Evolutionary conservation across 2,329 filamentous ascomycete species (phyloP).

Genomic region (Hypoxylon sp.): DNA sequence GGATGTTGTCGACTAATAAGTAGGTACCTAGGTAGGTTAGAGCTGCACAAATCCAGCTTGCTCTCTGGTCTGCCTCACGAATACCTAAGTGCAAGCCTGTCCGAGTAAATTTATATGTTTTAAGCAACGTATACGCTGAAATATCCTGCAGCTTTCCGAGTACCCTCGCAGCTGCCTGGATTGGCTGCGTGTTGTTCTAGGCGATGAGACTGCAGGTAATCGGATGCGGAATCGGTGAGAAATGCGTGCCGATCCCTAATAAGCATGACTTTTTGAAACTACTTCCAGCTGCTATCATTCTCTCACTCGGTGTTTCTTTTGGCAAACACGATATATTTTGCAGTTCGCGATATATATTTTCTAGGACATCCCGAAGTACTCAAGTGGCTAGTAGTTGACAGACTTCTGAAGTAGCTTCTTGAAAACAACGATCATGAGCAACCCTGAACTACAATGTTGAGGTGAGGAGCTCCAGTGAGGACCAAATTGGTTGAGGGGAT

Average conservation of each 20-base stretch:
- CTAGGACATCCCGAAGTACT: not conserved
- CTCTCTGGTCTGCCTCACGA: not conserved
- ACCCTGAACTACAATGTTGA: not conserved
- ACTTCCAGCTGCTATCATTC: not conserved
- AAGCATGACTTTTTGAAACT: not conserved
- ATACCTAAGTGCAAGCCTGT: not conserved
- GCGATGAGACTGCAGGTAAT: not conserved
- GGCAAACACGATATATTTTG: not conserved
- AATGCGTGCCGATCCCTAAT: not conserved
- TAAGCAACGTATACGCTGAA: not conserved
- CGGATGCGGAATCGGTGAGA: slow-evolving; percentile 1
- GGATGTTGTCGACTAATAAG: not conserved
- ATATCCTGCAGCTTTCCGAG: not conserved
- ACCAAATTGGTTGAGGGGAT: not conserved
- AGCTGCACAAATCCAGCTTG: slow-evolving; percentile 1
- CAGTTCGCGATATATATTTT: not conserved
- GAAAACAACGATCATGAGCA: not conserved
- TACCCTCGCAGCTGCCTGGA: no score
- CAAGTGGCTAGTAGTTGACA: not conserved
- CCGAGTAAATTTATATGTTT: not conserved
- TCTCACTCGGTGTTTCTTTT: not conserved
- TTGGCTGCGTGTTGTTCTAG: no score
- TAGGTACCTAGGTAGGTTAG: no score
- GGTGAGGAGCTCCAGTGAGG: not conserved
- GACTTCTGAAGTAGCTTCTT: no score